These are phyloP conservation scores for Aurinia saxatilis DNA, from an alignment of 345 rosid species.

Conservation along the genomic window DNA sequence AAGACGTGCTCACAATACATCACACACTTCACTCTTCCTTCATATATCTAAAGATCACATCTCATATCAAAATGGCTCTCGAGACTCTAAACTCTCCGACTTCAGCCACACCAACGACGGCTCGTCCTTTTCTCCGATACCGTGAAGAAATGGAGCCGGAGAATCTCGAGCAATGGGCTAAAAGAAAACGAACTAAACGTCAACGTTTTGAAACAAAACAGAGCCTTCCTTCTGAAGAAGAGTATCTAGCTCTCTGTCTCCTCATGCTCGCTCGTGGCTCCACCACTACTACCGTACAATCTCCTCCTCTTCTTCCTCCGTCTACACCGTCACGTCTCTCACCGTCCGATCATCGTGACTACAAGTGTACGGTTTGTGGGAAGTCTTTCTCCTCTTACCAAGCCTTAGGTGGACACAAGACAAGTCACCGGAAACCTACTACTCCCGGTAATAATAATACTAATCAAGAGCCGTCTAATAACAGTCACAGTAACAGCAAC, in stretches of 20 bases:
- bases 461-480: slow-evolving; percentile 25
- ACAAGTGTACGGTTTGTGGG: slow-evolving; percentile 74
- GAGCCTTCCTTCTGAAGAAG: slow-evolving; percentile 59
- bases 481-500: slow-evolving; percentile 20
- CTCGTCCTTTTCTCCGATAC: slow-evolving; percentile 35
- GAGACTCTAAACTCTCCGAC: slow-evolving; percentile 56
- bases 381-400: slow-evolving; percentile 75
- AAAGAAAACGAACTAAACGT: slow-evolving; percentile 83
- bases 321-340: slow-evolving; percentile 2
- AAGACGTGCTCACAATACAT: slow-evolving; percentile 34
- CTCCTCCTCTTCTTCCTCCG: too few relatives aligned
- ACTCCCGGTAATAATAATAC: background rate
- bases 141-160: slow-evolving; percentile 36
- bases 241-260: slow-evolving; percentile 90
- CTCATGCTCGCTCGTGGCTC: slow-evolving; percentile 89
- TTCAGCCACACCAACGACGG: slow-evolving; percentile 21
- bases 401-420: slow-evolving; percentile 92
- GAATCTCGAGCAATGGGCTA: slow-evolving; percentile 60
- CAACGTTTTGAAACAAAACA: slow-evolving; percentile 37
- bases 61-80: slow-evolving; percentile 36
- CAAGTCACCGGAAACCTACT: slow-evolving; percentile 73
- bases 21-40: slow-evolving; percentile 34
- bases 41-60: background rate
- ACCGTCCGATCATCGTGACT: slow-evolving; percentile 26
- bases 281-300: slow-evolving; percentile 9